Base-by-base conservation (phyloP, 140 eudicot genomes). In the Oenanthe javanica region DNA sequence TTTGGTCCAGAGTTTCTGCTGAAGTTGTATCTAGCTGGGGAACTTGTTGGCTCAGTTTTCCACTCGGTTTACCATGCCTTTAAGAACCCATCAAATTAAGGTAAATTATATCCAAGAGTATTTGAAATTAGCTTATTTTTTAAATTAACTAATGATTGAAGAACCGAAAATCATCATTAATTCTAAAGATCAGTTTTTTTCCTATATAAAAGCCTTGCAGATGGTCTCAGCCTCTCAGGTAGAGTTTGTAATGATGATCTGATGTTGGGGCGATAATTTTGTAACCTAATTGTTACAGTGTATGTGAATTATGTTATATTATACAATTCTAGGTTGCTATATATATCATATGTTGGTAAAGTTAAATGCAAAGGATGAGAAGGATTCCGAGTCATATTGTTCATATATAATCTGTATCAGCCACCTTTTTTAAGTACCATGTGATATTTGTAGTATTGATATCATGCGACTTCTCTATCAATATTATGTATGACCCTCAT, bases 11-110 rank as follows among this genome's bases (percentile, higher is more conserved):
- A 81, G 73, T 87, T 83, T 82, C 74, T 94, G 80, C 87, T 94
- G 87, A 92, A 83, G 81, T 54, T 92, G 81, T 94, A 94, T 75
- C 76, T 94, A 70, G 84, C 91, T 40, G 98, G 98, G 67, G 98
- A 97, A 43, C 80, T 94, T 80, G 93, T 73, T 81, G 98, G 98
- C 82, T 92, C 97, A 74, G 87, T 83, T 78, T 94, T 94, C 86
- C 89, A 73, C 86, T 81, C 90, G 86, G 86, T 86, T 80, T 90
- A 91, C 78, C 91, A 89, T 79, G 91, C 93, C 76, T 90, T 67
- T 84, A 64, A 87, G 77, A 87, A 85, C 52, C 50, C 79, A 77
- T 86, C 87, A 18, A 36, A 36, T 36, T 36, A 82, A 92, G 96
- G 97, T 91, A 88, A 72, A 38, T 14, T 19, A 18, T 21, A 51